These are phyloP conservation scores for Oxyria digyna DNA, from an alignment of 148 eudicot species.

Conservation along the genomic window DNA sequence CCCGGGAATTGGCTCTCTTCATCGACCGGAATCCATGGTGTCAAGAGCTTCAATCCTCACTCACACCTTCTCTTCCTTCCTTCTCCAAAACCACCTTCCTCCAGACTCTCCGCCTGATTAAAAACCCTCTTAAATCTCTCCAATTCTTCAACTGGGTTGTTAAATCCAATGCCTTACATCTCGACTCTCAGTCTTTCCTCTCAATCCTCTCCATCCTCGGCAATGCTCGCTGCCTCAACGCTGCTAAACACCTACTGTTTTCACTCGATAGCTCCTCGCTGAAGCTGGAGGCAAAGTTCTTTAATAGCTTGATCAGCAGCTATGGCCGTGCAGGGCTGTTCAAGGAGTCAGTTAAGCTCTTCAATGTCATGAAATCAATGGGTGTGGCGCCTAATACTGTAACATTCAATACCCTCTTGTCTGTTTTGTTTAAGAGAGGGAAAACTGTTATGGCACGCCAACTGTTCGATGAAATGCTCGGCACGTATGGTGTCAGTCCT, in stretches of 20 bases:
- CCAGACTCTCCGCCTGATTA: slow-evolving; percentile 27
- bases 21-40: slow-evolving; percentile 32
- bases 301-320: slow-evolving; percentile 28
- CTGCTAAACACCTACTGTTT: slow-evolving; percentile 25
- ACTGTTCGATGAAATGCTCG: slow-evolving; percentile 39
- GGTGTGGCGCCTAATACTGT: slow-evolving; percentile 27
- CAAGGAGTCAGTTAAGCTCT: slow-evolving; percentile 27
- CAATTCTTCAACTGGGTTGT: slow-evolving; percentile 30
- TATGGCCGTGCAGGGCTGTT: slow-evolving; percentile 33
- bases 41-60: slow-evolving; percentile 11
- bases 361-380: slow-evolving; percentile 21
- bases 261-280: slow-evolving; percentile 13
- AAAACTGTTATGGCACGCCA: slow-evolving; percentile 21
- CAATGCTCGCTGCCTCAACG: slow-evolving; percentile 21
- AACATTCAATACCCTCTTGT: slow-evolving; percentile 26
- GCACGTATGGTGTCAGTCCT: slow-evolving; percentile 27
- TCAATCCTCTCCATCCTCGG: slow-evolving; percentile 25
- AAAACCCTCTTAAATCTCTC: slow-evolving; percentile 25
- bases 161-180: slow-evolving; percentile 14
- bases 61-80: slow-evolving; percentile 17
- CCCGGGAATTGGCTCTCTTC: slow-evolving; percentile 13
- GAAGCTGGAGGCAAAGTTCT: slow-evolving; percentile 19
- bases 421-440: slow-evolving; percentile 26
- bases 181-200: slow-evolving; percentile 21
- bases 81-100: slow-evolving; percentile 32